Conservation (phyloP, 257 asterid species). For the Nicotiana paniculata region DNA sequence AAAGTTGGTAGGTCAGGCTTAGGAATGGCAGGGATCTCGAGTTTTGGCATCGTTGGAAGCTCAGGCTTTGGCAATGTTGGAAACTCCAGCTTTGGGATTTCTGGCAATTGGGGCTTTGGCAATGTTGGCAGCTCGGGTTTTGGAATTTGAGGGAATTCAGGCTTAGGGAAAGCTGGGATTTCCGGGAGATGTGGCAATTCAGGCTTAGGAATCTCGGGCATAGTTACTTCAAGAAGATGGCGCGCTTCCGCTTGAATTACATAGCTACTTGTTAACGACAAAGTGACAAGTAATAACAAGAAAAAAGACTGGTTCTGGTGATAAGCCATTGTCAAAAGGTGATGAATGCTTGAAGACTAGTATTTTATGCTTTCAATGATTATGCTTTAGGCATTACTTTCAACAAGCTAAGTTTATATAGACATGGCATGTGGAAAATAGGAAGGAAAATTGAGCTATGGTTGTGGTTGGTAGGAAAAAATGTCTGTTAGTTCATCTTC, state of each 20-base stretch:
- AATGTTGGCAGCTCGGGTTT: slow-evolving; percentile 14
- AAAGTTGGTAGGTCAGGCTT: slow-evolving; percentile 1
- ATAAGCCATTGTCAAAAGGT: background rate
- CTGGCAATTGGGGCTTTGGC: slow-evolving; percentile 25
- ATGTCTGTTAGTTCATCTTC: background rate
- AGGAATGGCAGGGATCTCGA: background rate
- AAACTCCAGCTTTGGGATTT: background rate
- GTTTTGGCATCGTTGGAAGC: slow-evolving; percentile 9
- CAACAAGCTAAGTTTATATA: background rate
- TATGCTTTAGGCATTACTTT: background rate
- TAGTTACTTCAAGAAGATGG: background rate
- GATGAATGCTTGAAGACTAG: background rate
- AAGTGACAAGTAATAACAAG: background rate
- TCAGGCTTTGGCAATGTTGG: slow-evolving; percentile 8
- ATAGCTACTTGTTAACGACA: background rate
- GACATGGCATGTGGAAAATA: background rate
- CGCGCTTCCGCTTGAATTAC: background rate
- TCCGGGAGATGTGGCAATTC: background rate
- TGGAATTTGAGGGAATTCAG: slow-evolving; percentile 10
- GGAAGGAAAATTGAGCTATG: background rate
- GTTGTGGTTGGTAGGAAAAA: background rate
- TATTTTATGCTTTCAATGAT: background rate
- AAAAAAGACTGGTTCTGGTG: background rate
- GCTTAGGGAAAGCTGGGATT: slow-evolving; percentile 14
- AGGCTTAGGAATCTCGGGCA: background rate